Evolutionary conservation across 2,329 filamentous ascomycete genomes (phyloP).

Genomic region (Sporothrix humicola): DNA sequence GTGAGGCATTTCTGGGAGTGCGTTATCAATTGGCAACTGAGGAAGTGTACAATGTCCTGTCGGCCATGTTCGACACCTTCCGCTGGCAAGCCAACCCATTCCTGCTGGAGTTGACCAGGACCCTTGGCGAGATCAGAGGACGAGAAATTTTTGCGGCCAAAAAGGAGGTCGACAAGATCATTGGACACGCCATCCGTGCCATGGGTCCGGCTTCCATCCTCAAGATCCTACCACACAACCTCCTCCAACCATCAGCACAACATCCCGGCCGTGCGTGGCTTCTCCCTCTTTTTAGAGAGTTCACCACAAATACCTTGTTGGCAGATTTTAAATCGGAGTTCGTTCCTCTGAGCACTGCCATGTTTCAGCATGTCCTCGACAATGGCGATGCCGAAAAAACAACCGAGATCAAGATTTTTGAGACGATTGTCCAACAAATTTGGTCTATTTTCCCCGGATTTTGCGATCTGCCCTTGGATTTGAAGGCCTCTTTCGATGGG

Average conservation of each 20-base stretch:
- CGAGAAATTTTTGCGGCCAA: constrained; percentile 91
- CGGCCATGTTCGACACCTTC: constrained; percentile 83
- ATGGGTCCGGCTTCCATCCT: constrained; percentile 90
- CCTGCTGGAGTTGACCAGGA: constrained; percentile 74
- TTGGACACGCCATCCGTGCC: constrained; percentile 83
- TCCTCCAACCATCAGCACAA: constrained; percentile 75
- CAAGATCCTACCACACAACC: constrained; percentile 81
- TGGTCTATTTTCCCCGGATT: constrained; percentile 95
- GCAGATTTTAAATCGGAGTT: constrained; percentile 85
- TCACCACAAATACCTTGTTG: constrained; percentile 85
- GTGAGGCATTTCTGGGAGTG: constrained; percentile 78
- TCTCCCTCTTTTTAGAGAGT: constrained; percentile 86
- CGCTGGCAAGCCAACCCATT: constrained; percentile 85
- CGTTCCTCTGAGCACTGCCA: constrained; percentile 83
- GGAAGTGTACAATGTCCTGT: constrained; percentile 89
- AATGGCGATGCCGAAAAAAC: constrained; percentile 84
- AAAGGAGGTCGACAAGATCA: constrained; percentile 89
- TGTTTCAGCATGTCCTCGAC: constrained; percentile 88
- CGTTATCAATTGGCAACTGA: constrained; percentile 95
- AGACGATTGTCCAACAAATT: constrained; percentile 92
- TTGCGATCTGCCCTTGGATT: constrained; percentile 87
- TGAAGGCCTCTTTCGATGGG: constrained; percentile 79
- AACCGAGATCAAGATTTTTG: constrained; percentile 96
- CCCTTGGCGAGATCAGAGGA: constrained; percentile 82
- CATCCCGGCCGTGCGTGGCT: constrained; percentile 92